phyloP scores from a whole-genome alignment of 257 asterid species.

The Gentiana macrophylla region DNA sequence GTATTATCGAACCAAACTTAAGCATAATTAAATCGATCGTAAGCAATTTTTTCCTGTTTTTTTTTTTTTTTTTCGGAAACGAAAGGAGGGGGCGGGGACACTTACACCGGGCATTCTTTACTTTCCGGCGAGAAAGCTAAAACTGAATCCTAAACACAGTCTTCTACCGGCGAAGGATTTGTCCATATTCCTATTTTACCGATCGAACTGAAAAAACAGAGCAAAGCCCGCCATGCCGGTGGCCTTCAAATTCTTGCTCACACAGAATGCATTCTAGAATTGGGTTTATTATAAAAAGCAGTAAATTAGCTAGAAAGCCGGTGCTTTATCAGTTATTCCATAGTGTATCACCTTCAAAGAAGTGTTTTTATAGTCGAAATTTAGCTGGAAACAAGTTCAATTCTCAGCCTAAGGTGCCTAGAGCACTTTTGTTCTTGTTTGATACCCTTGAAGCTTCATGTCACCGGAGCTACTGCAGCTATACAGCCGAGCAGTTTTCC shows the following conservation, averaged over 20 bases:
- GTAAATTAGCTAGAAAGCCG: slow-evolving; percentile 23
- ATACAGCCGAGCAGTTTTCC: slow-evolving; percentile 77
- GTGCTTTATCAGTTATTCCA: slow-evolving; percentile 12
- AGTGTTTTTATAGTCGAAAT: slow-evolving; percentile 11
- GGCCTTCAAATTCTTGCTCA: neutral
- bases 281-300: slow-evolving; percentile 42
- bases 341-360: slow-evolving; percentile 8
- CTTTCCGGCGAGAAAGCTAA: too few relatives aligned
- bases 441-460: neutral
- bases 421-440: slow-evolving; percentile 1
- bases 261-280: slow-evolving; percentile 63
- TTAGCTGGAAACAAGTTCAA: slow-evolving; percentile 1
- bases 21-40: too few relatives aligned
- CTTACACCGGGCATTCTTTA: too few relatives aligned
- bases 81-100: too few relatives aligned
- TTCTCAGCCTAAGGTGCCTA: slow-evolving; percentile 1
- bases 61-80: too few relatives aligned
- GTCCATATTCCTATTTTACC: too few relatives aligned
- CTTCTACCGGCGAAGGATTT: too few relatives aligned
- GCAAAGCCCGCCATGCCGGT: neutral
- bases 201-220: too few relatives aligned
- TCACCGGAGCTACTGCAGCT: slow-evolving; percentile 41
- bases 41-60: too few relatives aligned
- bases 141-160: too few relatives aligned
- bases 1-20: too few relatives aligned